Evolutionary conservation across 2,329 filamentous ascomycete species (phyloP).

Genomic region (Trichoderma asperellum): DNA sequence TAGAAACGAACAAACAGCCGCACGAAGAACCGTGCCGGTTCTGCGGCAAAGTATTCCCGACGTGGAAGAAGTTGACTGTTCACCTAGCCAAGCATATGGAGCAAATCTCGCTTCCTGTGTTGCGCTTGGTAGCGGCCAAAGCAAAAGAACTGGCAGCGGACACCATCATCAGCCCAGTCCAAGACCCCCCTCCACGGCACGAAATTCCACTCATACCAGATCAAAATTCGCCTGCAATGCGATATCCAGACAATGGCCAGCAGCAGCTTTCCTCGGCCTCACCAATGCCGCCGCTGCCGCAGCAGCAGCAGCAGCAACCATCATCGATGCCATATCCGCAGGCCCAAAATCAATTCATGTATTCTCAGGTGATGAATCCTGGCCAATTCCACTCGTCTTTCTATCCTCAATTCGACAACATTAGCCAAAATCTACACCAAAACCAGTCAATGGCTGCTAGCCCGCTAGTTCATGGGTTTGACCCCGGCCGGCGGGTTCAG

Average conservation of each 20-base stretch:
- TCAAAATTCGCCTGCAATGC: conserved; percentile 31
- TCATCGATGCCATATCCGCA: conserved; percentile 19
- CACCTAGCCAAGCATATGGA: conserved; percentile 95
- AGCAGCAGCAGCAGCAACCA: conserved; percentile 32
- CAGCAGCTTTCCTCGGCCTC: conserved; percentile 8
- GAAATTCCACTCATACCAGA: conserved; percentile 37
- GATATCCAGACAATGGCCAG: conserved; percentile 31
- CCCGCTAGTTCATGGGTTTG: conserved; percentile 36
- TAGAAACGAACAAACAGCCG: conserved; percentile 66
- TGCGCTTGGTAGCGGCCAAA: conserved; percentile 59
- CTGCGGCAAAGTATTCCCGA: conserved; percentile 77
- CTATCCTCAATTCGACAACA: conserved; percentile 38
- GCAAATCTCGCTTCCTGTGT: conserved; percentile 80
- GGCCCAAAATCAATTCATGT: conserved; percentile 34
- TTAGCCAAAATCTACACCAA: conserved; percentile 37
- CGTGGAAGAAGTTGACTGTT: conserved; percentile 93
- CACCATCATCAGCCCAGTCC: conserved; percentile 69
- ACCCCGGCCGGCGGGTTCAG: conserved; percentile 34
- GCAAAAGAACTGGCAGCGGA: conserved; percentile 58
- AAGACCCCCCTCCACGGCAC: conserved; percentile 55
- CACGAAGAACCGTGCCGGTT: conserved; percentile 84
- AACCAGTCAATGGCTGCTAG: conserved; percentile 33
- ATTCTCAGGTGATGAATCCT: conserved; percentile 36
- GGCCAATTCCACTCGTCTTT: conserved; percentile 36
- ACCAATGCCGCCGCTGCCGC: neutral